These are phyloP conservation scores for Clathrospora elynae DNA, from an alignment of 2,329 filamentous ascomycete species.

Conservation along the genomic window DNA sequence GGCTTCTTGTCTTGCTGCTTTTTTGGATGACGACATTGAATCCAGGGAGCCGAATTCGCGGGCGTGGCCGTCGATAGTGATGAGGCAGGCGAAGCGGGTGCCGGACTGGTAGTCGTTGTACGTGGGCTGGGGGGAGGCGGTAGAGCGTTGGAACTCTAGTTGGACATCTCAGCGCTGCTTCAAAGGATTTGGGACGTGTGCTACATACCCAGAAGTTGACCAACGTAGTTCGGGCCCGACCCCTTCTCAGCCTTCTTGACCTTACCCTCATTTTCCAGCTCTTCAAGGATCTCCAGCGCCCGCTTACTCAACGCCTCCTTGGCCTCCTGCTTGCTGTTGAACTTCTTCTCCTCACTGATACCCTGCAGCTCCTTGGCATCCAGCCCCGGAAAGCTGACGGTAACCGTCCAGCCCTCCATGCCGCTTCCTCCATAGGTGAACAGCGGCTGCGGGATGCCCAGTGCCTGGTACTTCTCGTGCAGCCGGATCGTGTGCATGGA, in stretches of 20 bases:
- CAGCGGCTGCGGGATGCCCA: conserved; percentile 28
- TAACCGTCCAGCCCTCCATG: conserved; percentile 26
- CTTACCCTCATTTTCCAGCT: conserved; percentile 29
- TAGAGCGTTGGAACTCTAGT: conserved; percentile 41
- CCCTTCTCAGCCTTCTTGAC: conserved; percentile 26
- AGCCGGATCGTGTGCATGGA: conserved; percentile 30
- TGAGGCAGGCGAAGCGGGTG: conserved; percentile 38
- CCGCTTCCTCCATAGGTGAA: conserved; percentile 24
- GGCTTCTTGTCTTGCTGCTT: conserved; percentile 50
- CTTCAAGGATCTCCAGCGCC: conserved; percentile 36
- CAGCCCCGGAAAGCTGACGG: conserved; percentile 30
- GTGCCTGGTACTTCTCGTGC: conserved; percentile 33
- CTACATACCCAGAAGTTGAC: conserved; percentile 46
- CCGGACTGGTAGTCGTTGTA: conserved; percentile 48
- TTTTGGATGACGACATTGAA: conserved; percentile 47
- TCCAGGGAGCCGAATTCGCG: conserved; percentile 45
- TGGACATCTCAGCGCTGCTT: conserved; percentile 3
- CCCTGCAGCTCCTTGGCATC: conserved; percentile 19
- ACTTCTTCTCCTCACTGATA: conserved; percentile 31
- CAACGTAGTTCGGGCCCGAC: conserved; percentile 40
- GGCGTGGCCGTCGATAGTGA: conserved; percentile 31
- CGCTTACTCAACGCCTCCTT: conserved; percentile 49
- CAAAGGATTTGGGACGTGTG: not conserved
- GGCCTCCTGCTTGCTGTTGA: conserved; percentile 50
- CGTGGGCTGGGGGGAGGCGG: conserved; percentile 32